phyloP scores from a whole-genome alignment of 2,329 filamentous ascomycete species.

The Fusarium sp. region DNA sequence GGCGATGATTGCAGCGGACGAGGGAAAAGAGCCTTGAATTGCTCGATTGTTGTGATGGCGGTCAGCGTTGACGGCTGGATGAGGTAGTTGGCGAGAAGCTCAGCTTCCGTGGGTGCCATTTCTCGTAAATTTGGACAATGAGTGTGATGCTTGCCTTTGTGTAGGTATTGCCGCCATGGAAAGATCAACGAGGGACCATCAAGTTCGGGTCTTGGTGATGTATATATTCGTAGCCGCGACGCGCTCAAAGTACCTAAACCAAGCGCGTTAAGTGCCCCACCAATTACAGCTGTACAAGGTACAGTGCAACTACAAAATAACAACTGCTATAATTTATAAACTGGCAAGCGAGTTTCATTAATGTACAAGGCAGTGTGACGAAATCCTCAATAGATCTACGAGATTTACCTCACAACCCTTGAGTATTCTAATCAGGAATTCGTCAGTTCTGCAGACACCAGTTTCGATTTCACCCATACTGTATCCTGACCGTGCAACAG shows the following conservation, averaged over 20 bases:
- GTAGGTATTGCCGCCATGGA: not conserved
- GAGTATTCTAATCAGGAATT: constrained; percentile 86
- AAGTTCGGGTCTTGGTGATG: not conserved
- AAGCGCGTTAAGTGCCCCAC: constrained; percentile 40
- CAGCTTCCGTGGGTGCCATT: constrained; percentile 78
- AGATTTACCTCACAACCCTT: constrained; percentile 71
- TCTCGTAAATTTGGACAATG: constrained; percentile 21
- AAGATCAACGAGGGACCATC: not conserved
- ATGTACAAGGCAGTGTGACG: no score
- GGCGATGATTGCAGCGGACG: constrained; percentile 70
- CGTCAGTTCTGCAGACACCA: constrained; percentile 82
- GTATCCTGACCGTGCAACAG: constrained; percentile 85
- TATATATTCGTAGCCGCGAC: constrained; percentile 23
- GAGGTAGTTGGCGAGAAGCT: constrained; percentile 80
- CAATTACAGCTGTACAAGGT: no score
- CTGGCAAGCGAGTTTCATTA: no score
- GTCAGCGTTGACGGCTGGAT: constrained; percentile 78
- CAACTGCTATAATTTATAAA: no score
- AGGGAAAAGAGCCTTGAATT: constrained; percentile 82
- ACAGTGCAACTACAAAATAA: no score
- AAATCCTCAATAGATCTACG: no score
- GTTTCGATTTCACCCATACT: constrained; percentile 76
- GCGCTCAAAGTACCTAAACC: constrained; percentile 15
- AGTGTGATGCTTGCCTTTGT: not conserved
- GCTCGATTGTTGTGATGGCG: constrained; percentile 74